A percentile compares a stretch with the other conserved stretches of the same genome.
These are phyloP conservation scores for Ilyonectria robusta DNA, from an alignment of 2,329 filamentous ascomycete species.

Conservation along the genomic window DNA sequence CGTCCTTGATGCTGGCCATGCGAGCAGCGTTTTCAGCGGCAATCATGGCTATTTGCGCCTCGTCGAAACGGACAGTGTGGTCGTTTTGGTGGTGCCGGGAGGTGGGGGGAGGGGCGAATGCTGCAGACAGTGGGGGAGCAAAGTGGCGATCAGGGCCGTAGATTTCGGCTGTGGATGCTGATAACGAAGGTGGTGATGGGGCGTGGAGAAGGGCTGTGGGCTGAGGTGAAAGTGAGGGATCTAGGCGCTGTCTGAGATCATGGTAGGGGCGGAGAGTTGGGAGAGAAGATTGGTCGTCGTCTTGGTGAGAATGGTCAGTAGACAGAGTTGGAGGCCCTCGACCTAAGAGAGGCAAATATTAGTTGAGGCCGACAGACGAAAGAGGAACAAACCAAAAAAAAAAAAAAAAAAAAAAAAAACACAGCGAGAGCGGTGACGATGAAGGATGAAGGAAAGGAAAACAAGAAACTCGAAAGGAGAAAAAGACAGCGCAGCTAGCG, in stretches of 20 bases:
- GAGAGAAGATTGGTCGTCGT: slow-evolving; percentile 44
- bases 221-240: slow-evolving; percentile 53
- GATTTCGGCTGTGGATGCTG: slow-evolving; percentile 56
- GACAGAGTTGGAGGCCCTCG: slow-evolving; percentile 44
- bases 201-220: slow-evolving; percentile 52
- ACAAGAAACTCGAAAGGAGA: neutral
- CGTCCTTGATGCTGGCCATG: slow-evolving; percentile 64
- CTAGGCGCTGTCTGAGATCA: slow-evolving; percentile 44
- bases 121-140: slow-evolving; percentile 49
- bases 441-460: neutral
- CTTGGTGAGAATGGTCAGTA: slow-evolving; percentile 40
- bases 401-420: slow-evolving; percentile 6
- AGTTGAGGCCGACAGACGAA: slow-evolving; percentile 33
- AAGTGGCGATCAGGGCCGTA: slow-evolving; percentile 60
- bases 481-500: slow-evolving; percentile 14
- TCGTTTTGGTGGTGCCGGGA: slow-evolving; percentile 29
- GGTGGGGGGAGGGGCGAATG: slow-evolving; percentile 26
- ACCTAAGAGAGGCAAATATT: slow-evolving; percentile 35
- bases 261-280: slow-evolving; percentile 46
- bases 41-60: slow-evolving; percentile 57
- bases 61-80: slow-evolving; percentile 54
- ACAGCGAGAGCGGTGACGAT: slow-evolving; percentile 19
- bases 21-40: slow-evolving; percentile 51
- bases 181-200: slow-evolving; percentile 57
- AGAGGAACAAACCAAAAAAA: neutral